phyloP scores from a whole-genome alignment of 169 alveolate genomes.

The Cryptosporidium meleagridis region DNA sequence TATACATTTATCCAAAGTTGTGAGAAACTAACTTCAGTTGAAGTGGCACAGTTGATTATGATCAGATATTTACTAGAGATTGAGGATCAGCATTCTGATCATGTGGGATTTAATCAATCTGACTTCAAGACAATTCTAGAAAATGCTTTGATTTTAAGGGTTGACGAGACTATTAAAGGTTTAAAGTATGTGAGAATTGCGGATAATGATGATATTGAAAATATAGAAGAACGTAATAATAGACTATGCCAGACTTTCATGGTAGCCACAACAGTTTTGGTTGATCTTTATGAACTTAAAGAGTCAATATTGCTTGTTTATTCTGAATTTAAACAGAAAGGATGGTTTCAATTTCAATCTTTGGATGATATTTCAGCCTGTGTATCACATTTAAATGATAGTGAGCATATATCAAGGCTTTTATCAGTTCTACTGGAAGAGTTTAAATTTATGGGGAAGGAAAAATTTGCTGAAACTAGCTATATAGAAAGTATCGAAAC shows the following conservation, averaged over 20 bases:
- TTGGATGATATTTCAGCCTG: not conserved
- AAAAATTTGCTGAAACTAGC: not conserved
- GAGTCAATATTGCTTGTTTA: not conserved
- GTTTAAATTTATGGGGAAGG: slow-evolving; percentile 2
- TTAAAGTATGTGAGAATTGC: not conserved
- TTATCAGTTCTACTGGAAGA: not conserved
- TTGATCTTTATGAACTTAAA: slow-evolving; percentile 29
- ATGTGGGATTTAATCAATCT: not conserved
- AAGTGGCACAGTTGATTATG: slow-evolving; percentile 28
- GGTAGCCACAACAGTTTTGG: not conserved
- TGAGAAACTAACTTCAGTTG: slow-evolving; percentile 1
- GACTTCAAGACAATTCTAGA: not conserved
- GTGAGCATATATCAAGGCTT: not conserved
- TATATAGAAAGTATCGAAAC: not conserved
- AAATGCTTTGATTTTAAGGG: slow-evolving; percentile 13
- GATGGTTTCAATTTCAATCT: not conserved
- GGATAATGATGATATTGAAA: not conserved
- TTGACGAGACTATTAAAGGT: not conserved
- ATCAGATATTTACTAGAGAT: slow-evolving; percentile 26
- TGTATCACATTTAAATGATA: not conserved
- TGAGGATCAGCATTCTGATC: not conserved
- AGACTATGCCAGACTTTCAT: not conserved
- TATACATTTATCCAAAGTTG: slow-evolving; percentile 43
- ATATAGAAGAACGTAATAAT: not conserved
- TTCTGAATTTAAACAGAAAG: slow-evolving; percentile 12